Evolutionary conservation across 495 filamentous ascomycete genomes (phyloP), one percentile per base, ranked within the genome.

Genomic region (Aspergillus sparsus): DNA sequence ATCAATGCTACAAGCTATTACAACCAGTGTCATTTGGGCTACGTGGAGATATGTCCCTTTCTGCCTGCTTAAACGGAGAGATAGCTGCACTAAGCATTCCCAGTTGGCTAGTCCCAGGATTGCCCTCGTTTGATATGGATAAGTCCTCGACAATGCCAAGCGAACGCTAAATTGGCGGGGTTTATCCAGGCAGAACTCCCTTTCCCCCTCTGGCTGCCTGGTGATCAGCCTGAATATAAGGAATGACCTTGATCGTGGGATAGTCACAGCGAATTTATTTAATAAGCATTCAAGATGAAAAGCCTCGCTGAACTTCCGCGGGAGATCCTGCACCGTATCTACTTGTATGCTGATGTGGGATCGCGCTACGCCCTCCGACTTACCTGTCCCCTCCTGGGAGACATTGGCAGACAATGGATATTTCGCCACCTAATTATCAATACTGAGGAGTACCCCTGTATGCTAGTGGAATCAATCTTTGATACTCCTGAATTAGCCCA

Each of bases 281-380:
- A n/a, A 7, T 10, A 4, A 41, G 3, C 4, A 9, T 41, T 11
- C 37, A 59, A 53, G n/a, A 61, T 61, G 51, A 0, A 51, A 2
- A 18, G 8, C 9, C 12, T 61, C 0, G 13, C 12, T 15, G 7
- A 33, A 3, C 51, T 63, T n/a, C 61, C 61, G 13, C 21, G 13
- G 3, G 62, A 64, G 42, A 46, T 64, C 10, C 16, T 64, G 5
- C 16, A 52, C 18, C 44, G 32, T 33, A 35, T 60, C 18, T 53
- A 56, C 41, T 53, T 7, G 8, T 52, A 27, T 15, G 47, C 52
- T 0, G 53, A 60, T 21, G 27, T 35, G 37, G 7, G 18, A 32
- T 57, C 57, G 6, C 45, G 39, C 18, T 47, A 53, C 0, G 33
- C 46, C 7, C 53, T 64, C 6, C 57, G 57, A 6, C 53, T 60